phyloP scores from a whole-genome alignment of 345 rosid species.

The Tarenaya hassleriana region DNA sequence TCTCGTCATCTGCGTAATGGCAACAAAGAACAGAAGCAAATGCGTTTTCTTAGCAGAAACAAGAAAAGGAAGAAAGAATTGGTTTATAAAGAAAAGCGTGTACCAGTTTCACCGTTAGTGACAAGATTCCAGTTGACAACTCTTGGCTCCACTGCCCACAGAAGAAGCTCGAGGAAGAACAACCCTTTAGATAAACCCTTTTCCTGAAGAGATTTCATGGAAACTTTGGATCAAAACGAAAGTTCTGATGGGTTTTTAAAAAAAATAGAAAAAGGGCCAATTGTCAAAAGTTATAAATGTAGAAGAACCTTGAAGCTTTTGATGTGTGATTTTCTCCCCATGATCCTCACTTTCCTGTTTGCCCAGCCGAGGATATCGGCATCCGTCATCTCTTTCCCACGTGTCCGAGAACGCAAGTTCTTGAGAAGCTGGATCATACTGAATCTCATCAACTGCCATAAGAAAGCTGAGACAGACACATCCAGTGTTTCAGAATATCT shows the following conservation, averaged over 20 bases:
- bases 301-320: conserved; percentile 75
- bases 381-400: conserved; percentile 74
- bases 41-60: conserved; percentile 3
- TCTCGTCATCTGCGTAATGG: conserved; percentile 60
- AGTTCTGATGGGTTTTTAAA: background rate
- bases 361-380: conserved; percentile 77
- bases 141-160: conserved; percentile 89
- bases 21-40: conserved; percentile 10
- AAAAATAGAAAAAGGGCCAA: background rate
- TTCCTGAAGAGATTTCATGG: conserved; percentile 44
- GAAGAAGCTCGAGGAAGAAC: conserved; percentile 85
- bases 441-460: conserved; percentile 91
- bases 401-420: conserved; percentile 68
- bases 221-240: conserved; percentile 3
- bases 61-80: background rate
- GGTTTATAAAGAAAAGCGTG: conserved; percentile 3
- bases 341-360: conserved; percentile 53
- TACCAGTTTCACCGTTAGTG: conserved; percentile 92
- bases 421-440: conserved; percentile 86
- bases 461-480: conserved; percentile 52
- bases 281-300: conserved; percentile 7
- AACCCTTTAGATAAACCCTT: conserved; percentile 66
- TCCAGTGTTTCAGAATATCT: background rate
- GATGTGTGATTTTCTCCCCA: conserved; percentile 54
- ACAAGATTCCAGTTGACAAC: conserved; percentile 96